Percentiles rank a stretch among this genome's conserved stretches.
Evolutionary conservation across 805 yeast genomes (phyloP).

Genomic region (Tetrapisispora phaffii): DNA sequence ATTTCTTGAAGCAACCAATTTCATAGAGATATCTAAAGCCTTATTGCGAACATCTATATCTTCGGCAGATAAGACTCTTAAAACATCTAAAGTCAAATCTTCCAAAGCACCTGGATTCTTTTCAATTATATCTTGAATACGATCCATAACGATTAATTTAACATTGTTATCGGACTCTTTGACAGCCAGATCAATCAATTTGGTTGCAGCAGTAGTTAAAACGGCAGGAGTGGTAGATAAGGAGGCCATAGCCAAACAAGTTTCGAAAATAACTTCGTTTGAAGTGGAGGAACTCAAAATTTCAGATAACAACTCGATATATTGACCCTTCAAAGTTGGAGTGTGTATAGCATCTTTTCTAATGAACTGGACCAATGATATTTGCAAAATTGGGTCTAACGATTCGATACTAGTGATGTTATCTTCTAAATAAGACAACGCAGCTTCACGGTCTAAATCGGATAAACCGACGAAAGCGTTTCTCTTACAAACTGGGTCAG

Average conservation of each 20-base stretch:
- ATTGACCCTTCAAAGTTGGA: conserved; percentile 58
- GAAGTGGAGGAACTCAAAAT: conserved; percentile 59
- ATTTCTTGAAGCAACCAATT: conserved; percentile 73
- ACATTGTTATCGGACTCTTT: conserved; percentile 93
- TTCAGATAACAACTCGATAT: conserved; percentile 62
- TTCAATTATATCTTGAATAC: conserved; percentile 65
- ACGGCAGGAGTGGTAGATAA: conserved; percentile 56
- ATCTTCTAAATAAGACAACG: conserved; percentile 71
- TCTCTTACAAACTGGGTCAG: conserved; percentile 88
- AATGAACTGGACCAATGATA: conserved; percentile 84
- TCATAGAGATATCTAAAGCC: conserved; percentile 76
- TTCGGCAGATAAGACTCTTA: conserved; percentile 77
- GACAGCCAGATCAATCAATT: conserved; percentile 78
- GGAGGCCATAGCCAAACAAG: conserved; percentile 67
- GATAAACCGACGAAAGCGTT: conserved; percentile 88
- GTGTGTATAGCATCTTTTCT: conserved; percentile 64
- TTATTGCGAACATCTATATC: conserved; percentile 85
- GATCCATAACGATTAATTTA: conserved; percentile 82
- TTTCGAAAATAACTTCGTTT: conserved; percentile 69
- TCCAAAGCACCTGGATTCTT: conserved; percentile 75
- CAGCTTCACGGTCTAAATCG: conserved; percentile 72
- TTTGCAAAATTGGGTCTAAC: conserved; percentile 75
- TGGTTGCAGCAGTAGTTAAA: conserved; percentile 69
- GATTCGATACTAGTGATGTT: conserved; percentile 49
- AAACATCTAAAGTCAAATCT: conserved; percentile 73